Evolutionary conservation across 2,329 filamentous ascomycete species (phyloP).

Genomic region (Fusarium nelsonii): DNA sequence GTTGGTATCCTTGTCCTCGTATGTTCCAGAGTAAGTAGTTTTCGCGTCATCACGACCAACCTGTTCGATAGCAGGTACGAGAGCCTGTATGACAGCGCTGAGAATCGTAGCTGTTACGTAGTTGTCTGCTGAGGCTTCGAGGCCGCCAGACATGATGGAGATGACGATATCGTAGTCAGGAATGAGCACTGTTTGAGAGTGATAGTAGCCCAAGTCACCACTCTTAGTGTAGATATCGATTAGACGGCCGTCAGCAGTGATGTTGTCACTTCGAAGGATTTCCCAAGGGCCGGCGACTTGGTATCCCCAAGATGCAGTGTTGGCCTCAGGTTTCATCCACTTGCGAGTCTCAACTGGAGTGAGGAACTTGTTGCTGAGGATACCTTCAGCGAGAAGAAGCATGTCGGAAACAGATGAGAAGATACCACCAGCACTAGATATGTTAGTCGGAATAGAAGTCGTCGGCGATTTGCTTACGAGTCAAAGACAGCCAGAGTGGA

Average conservation of each 20-base stretch:
- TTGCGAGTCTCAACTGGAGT: conserved; percentile 54
- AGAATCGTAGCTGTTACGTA: conserved; percentile 42
- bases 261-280: conserved; percentile 56
- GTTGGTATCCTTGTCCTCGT: conserved; percentile 54
- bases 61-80: conserved; percentile 59
- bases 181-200: conserved; percentile 56
- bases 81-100: conserved; percentile 49
- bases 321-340: conserved; percentile 60
- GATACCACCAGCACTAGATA: conserved; percentile 53
- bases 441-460: neutral
- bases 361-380: conserved; percentile 58
- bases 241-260: conserved; percentile 55
- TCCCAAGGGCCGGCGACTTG: conserved; percentile 62
- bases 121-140: conserved; percentile 42
- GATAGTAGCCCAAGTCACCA: conserved; percentile 59
- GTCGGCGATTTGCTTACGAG: conserved; percentile 46
- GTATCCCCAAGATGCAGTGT: conserved; percentile 54
- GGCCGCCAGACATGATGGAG: conserved; percentile 54
- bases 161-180: conserved; percentile 62
- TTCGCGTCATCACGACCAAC: conserved; percentile 55
- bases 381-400: conserved; percentile 56
- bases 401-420: conserved; percentile 59
- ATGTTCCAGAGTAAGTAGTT: conserved; percentile 53
- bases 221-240: conserved; percentile 62
- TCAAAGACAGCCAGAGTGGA: conserved; percentile 51